phyloP scores from a whole-genome alignment of 306 rosid genomes.

The Gastrolobium villosum region DNA sequence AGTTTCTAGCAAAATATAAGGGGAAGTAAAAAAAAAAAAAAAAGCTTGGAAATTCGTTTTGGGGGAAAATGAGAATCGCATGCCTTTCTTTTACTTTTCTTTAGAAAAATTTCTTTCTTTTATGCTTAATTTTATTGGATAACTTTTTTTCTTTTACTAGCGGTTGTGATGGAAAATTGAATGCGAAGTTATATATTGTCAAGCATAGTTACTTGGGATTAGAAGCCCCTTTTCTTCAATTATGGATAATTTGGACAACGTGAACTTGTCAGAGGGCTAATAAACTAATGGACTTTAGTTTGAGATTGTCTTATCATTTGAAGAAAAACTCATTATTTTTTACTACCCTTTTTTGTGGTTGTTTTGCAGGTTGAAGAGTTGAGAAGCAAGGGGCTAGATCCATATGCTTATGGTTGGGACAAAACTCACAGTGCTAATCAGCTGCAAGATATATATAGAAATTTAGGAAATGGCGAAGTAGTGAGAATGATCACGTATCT shows the following conservation, averaged over 20 bases:
- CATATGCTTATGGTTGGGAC: constrained; percentile 89
- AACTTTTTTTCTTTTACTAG: neutral
- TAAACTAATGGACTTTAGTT: constrained; percentile 23
- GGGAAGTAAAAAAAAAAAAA: too few species aligned
- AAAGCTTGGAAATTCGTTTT: constrained; percentile 14
- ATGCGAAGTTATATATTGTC: constrained; percentile 1
- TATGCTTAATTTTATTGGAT: constrained; percentile 1
- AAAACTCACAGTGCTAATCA: constrained; percentile 83
- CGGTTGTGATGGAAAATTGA: constrained; percentile 22
- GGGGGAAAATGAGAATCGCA: neutral
- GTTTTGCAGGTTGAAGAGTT: constrained; percentile 78
- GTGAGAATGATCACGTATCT: constrained; percentile 67
- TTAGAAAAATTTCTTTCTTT: neutral
- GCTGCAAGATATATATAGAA: constrained; percentile 74
- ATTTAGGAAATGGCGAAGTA: constrained; percentile 72
- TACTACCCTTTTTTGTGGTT: constrained; percentile 1
- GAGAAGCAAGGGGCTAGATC: constrained; percentile 89
- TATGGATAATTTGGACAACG: constrained; percentile 39
- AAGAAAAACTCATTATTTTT: neutral
- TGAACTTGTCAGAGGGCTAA: constrained; percentile 38
- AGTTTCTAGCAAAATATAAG: too few species aligned
- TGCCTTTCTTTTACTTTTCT: neutral
- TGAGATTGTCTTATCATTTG: constrained; percentile 25
- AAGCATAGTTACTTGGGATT: constrained; percentile 25
- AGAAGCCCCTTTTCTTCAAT: constrained; percentile 28